Evolutionary conservation across 352 stramenopile species (phyloP), one percentile per base, ranked within the genome.

Genomic region (Pythium scleroteichum): DNA sequence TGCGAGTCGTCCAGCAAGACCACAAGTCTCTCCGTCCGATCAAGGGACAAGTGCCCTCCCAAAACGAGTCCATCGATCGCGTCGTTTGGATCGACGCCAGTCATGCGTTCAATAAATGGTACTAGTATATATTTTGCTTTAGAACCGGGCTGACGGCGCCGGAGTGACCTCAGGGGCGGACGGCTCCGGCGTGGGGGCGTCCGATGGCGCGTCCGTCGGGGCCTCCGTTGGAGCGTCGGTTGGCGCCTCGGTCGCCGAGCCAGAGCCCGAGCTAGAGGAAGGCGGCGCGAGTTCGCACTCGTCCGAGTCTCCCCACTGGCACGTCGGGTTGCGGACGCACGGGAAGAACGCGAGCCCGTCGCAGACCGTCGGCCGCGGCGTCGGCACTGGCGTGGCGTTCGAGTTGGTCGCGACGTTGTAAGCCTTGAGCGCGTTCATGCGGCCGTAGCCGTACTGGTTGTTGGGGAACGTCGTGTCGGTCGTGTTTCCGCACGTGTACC

Each of bases 361-460:
- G 44, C 44, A 50, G 7, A 50, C 22, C 3, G 44, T 33, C 44
- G 44, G 44, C 19, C 19, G 20, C 44, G 17, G 10, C 20, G 44
- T 50, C 19, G 44, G 44, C 19, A 50, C 44, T 2, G 44, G 20
- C 20, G 44, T 50, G 20, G 44, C 44, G 19, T 50, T 24, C 22
- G 44, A 29, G 20, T 27, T 27, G 16, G 44, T 50, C 44, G 44
- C 44, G 19, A 33, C 4, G 22, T 50, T 50, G 44, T 19, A 50
- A 4, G 52, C 52, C 38, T 48, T 50, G 22, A 50, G 20, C 5
- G 41, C 47, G 59, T 74, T 60, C 12, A 74, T 44, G 45, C 57
- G 67, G 29, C 66, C 66, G 23, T 68, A 66, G 41, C 66, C 66
- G 26, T 60, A 67, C 9, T 58, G 44, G 53, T 74, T 74, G 49